phyloP scores from a whole-genome alignment of 306 rosid species.

The Luffa aegyptiaca region DNA sequence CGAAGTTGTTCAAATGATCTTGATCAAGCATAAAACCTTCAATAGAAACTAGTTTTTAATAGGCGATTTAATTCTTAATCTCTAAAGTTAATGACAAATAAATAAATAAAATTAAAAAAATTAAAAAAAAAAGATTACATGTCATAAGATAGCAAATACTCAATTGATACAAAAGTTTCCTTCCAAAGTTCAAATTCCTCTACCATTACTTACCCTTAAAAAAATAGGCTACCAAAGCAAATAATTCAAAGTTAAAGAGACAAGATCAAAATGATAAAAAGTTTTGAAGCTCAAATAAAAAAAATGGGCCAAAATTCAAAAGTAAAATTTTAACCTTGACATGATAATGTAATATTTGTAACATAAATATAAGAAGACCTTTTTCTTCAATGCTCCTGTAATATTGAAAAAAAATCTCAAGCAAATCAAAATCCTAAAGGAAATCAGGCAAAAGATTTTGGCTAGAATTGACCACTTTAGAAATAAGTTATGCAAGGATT shows the following conservation, averaged over 20 bases:
- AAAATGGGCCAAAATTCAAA: not conserved
- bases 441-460: not conserved
- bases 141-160: too few species aligned
- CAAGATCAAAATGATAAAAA: not conserved
- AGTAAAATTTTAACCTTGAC: not conserved
- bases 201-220: not conserved
- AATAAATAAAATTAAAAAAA: too few species aligned
- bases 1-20: too few species aligned
- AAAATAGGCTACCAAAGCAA: not conserved
- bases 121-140: too few species aligned
- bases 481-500: not conserved
- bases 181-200: too few species aligned
- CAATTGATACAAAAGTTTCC: too few species aligned
- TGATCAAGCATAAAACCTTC: too few species aligned
- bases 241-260: not conserved
- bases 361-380: not conserved
- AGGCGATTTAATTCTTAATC: too few species aligned
- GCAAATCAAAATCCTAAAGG: not conserved
- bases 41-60: too few species aligned
- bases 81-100: too few species aligned
- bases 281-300: not conserved
- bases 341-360: not conserved
- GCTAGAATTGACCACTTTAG: not conserved
- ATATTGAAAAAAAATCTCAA: not conserved
- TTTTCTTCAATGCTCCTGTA: not conserved